Conservation (phyloP, 2,329 filamentous ascomycete species). For the Pseudogymnoascus sp. region DNA sequence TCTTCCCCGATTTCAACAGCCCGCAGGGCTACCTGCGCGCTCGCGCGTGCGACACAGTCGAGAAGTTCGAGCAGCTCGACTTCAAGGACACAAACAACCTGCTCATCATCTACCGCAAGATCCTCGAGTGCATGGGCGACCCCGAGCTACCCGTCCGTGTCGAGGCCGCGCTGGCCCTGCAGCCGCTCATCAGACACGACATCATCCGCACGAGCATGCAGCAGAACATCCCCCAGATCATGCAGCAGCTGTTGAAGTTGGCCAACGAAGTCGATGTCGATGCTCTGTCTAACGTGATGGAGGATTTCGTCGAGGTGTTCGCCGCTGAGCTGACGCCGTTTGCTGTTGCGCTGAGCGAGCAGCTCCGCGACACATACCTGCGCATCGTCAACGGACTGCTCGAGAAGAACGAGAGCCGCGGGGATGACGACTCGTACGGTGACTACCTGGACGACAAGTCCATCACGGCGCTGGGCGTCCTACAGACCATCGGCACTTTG, state of each 20-base stretch:
- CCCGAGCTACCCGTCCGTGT: conserved; percentile 88
- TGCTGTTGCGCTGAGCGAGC: conserved; percentile 89
- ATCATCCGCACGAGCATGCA: conserved; percentile 94
- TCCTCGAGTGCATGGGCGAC: conserved; percentile 94
- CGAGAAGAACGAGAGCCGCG: conserved; percentile 73
- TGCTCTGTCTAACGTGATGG: conserved; percentile 96
- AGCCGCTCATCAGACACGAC: conserved; percentile 92
- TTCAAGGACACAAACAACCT: conserved; percentile 97
- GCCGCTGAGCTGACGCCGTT: conserved; percentile 95
- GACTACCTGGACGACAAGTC: conserved; percentile 98
- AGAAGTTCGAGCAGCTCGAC: conserved; percentile 95
- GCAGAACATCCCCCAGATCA: conserved; percentile 95
- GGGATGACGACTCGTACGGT: conserved; percentile 68
- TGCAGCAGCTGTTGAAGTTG: conserved; percentile 95
- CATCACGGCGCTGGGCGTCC: conserved; percentile 88
- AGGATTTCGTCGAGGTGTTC: conserved; percentile 98
- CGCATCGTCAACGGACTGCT: conserved; percentile 86
- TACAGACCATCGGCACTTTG: conserved; percentile 95
- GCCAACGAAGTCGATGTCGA: conserved; percentile 98
- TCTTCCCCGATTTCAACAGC: conserved; percentile 96
- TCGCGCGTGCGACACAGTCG: conserved; percentile 90
- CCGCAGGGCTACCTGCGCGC: conserved; percentile 86
- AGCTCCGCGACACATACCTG: conserved; percentile 91
- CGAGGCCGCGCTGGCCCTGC: conserved; percentile 84
- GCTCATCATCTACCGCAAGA: conserved; percentile 91